These are phyloP conservation scores for Fonsecaea monophora DNA, from an alignment of 2,329 filamentous ascomycete species.

Conservation along the genomic window DNA sequence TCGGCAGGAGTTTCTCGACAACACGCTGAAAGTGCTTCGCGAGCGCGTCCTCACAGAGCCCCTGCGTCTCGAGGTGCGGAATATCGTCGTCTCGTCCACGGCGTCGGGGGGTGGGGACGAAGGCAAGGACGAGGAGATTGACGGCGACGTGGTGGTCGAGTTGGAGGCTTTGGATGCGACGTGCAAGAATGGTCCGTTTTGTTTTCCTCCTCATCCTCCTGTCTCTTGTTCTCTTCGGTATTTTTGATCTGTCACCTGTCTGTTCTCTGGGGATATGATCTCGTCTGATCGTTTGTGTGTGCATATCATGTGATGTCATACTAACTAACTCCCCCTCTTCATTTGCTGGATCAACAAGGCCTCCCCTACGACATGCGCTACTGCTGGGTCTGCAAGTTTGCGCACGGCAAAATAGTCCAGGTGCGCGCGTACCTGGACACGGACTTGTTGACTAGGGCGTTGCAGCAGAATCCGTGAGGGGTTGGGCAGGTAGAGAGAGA, in stretches of 20 bases:
- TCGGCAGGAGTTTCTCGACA: slow-evolving; percentile 25
- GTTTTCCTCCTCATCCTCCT: background rate
- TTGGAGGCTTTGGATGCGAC: slow-evolving; percentile 25
- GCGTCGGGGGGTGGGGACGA: background rate
- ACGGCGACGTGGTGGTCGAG: slow-evolving; percentile 24
- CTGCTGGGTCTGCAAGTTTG: slow-evolving; percentile 27
- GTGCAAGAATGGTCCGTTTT: slow-evolving; percentile 25
- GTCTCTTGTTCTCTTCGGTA: background rate
- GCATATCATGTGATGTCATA: background rate
- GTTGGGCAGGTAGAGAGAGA: background rate
- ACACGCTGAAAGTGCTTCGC: slow-evolving; percentile 24
- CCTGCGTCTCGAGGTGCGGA: slow-evolving; percentile 5
- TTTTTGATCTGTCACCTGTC: too few species aligned
- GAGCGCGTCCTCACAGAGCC: slow-evolving; percentile 23
- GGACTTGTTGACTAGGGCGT: slow-evolving; percentile 22
- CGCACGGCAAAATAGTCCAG: slow-evolving; percentile 20
- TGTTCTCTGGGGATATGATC: background rate
- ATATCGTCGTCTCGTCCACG: slow-evolving; percentile 7
- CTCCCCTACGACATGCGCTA: slow-evolving; percentile 30
- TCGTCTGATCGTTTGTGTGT: background rate
- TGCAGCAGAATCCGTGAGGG: slow-evolving; percentile 25
- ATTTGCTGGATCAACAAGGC: background rate
- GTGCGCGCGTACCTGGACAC: slow-evolving; percentile 30
- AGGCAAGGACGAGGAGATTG: slow-evolving; percentile 4
- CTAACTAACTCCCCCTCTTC: background rate